Percentiles rank a stretch among this genome's conserved stretches.
These are phyloP conservation scores for Neurospora sp. DNA, from an alignment of 495 filamentous ascomycete genomes.

Conservation along the genomic window DNA sequence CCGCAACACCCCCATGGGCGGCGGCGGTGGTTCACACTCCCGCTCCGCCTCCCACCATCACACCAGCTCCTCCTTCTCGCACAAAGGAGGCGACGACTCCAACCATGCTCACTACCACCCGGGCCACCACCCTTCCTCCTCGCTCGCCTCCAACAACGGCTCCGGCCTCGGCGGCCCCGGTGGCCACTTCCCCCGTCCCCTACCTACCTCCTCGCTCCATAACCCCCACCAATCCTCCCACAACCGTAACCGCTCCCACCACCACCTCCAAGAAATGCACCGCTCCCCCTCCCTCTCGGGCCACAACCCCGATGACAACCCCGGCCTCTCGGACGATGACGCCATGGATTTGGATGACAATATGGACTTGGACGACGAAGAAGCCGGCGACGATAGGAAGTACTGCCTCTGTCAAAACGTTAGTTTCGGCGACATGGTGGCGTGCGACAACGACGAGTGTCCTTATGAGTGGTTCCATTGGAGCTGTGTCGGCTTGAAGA, in stretches of 20 bases:
- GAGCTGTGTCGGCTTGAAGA: constrained; percentile 82
- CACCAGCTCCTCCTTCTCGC: not conserved
- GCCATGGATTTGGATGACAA: constrained; percentile 33
- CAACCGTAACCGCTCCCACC: not conserved
- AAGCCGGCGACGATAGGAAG: constrained; percentile 75
- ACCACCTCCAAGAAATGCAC: not conserved
- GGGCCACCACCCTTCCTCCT: not conserved
- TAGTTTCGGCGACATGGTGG: constrained; percentile 95
- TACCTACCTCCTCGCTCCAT: not conserved
- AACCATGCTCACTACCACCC: not conserved
- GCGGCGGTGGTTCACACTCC: constrained; percentile 2
- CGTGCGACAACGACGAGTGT: constrained; percentile 89
- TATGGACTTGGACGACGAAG: constrained; percentile 70
- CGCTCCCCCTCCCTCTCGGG: not conserved
- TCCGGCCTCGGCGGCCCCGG: not conserved
- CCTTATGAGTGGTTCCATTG: constrained; percentile 98
- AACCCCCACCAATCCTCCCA: not conserved
- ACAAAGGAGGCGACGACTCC: constrained; percentile 4
- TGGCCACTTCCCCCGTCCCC: not conserved
- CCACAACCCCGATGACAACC: not conserved
- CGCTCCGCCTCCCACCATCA: constrained; percentile 8
- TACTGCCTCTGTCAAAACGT: constrained; percentile 92
- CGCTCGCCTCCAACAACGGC: not conserved
- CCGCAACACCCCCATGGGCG: not conserved
- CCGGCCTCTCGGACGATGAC: not conserved